Percentiles rank a stretch among this genome's conserved stretches.
Conservation (phyloP, 768 basidiomycete genomes). For the Imleria badia region DNA sequence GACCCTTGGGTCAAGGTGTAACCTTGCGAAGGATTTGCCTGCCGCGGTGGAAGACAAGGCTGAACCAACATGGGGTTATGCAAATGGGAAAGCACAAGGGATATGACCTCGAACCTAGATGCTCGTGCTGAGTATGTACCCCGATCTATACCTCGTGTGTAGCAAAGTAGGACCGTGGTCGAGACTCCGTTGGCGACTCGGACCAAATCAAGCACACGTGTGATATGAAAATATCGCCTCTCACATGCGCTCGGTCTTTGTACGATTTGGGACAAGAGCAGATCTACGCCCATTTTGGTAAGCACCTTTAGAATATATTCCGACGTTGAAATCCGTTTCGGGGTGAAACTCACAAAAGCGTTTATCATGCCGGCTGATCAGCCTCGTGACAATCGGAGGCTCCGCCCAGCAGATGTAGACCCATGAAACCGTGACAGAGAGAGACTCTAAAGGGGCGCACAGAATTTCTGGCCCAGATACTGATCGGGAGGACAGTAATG, state of each 20-base stretch:
- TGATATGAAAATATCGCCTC: constrained; percentile 33
- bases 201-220: constrained; percentile 35
- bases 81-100: constrained; percentile 12
- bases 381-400: constrained; percentile 12
- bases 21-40: too few relatives aligned
- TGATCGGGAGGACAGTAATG: constrained; percentile 21
- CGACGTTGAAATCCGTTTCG: constrained; percentile 16
- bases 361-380: constrained; percentile 19
- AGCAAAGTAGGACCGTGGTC: constrained; percentile 27
- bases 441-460: constrained; percentile 2
- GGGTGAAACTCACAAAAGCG: constrained; percentile 12
- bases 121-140: constrained; percentile 12
- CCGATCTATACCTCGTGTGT: constrained; percentile 34
- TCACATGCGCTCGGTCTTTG: constrained; percentile 33
- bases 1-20: too few relatives aligned
- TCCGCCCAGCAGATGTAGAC: constrained; percentile 15
- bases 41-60: too few relatives aligned
- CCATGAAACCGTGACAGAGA: constrained; percentile 15
- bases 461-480: constrained; percentile 18
- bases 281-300: constrained; percentile 30
- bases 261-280: constrained; percentile 26
- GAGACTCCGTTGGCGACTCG: constrained; percentile 27
- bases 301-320: constrained; percentile 18
- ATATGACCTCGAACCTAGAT: constrained; percentile 21
- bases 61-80: constrained; percentile 13